Conservation (phyloP, 1,284 basidiomycete species). For the Marasmius tenuissimus region DNA sequence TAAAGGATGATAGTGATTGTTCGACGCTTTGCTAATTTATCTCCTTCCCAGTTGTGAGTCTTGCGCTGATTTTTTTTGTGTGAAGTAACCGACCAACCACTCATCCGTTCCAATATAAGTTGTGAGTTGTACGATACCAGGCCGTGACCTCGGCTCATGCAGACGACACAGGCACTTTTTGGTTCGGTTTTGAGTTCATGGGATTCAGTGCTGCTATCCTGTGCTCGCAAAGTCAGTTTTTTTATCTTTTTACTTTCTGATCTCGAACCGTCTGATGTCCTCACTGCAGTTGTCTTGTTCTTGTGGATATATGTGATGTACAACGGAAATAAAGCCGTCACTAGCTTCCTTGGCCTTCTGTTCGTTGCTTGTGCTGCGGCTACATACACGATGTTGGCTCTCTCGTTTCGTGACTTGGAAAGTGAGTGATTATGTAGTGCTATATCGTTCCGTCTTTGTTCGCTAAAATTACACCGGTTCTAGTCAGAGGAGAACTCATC, state of each 20-base stretch:
- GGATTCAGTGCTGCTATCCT: constrained; percentile 8
- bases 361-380: constrained; percentile 1
- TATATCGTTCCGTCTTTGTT: background rate
- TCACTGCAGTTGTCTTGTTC: constrained; percentile 5
- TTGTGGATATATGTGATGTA: constrained; percentile 11
- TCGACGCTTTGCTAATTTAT: background rate
- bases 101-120: background rate
- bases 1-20: background rate
- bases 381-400: constrained; percentile 2
- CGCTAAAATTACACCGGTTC: background rate
- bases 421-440: background rate
- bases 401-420: background rate
- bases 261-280: background rate
- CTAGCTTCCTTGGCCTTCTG: background rate
- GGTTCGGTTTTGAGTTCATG: constrained; percentile 8
- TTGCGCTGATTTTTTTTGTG: background rate
- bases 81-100: background rate
- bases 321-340: background rate
- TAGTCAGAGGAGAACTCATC: background rate
- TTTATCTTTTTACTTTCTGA: background rate
- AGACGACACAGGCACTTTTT: constrained; percentile 3
- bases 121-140: constrained; percentile 1
- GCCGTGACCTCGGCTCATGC: background rate
- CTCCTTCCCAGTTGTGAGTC: background rate
- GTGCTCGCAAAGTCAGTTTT: constrained; percentile 5